Evolutionary conservation across 331 rosid species (phyloP), one percentile per base, ranked within the genome.

Genomic region (Arachis monticola): DNA sequence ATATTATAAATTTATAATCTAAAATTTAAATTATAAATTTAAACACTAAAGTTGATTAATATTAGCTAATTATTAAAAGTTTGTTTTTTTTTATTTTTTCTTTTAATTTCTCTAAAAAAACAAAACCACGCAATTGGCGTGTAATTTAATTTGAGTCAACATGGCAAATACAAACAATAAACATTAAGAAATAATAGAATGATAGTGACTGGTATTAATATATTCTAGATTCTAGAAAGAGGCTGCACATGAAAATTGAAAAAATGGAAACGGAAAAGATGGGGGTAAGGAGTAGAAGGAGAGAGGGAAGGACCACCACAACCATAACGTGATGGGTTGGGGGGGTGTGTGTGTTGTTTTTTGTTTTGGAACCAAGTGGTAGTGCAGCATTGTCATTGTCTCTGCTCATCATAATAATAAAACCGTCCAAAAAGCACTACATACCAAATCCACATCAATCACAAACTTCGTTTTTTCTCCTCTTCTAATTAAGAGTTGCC

Each of bases 361-460:
- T 35, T 3, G 12, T 72, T 58, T 10, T 10, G 75, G 56, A 51
- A 51, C 46, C 27, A 47, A n/a, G 48, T 2, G 42, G 56, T 41
- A 44, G 63, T 35, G 67, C 47, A 44, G 59, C 52, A 8, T 75
- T 67, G 87, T 79, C 82, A 61, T 42, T 69, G 53, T 72, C 59
- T 73, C 32, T 40, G 63, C 57, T 56, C 50, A 55, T 42, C 2
- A 14, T n/a, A 4, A 55, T 42, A 3, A 14, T n/a, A 2, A 78
- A 75, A 83, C 83, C 80, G 83, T 69, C 80, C 81, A 74, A 79
- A 76, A 75, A 71, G 82, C 70, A 50, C 14, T 35, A 42, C n/a
- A 38, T 10, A 7, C 4, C 59, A 50, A 61, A 60, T 55, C 42
- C 50, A 35, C 67, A 51, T 65, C 72, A 64, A 40, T 30, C 42